Conservation (phyloP, 116 monocot genomes). For the Iris pallida region DNA sequence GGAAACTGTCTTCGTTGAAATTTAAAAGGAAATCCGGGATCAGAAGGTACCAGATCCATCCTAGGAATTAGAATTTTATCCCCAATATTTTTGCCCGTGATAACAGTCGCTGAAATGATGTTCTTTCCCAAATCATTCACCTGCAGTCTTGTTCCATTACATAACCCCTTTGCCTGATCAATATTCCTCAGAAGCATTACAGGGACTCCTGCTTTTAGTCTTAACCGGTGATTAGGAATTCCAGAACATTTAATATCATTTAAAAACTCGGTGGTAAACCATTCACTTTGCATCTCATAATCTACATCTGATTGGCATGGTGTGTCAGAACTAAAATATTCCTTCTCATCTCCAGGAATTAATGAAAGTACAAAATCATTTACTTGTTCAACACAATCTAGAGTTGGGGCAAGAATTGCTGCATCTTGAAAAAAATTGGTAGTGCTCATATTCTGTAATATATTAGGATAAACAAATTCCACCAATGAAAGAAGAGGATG, state of each 20-base stretch:
- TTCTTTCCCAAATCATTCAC: not conserved
- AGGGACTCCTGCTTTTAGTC: not conserved
- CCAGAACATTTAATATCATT: too few relatives aligned
- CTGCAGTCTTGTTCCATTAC: not conserved
- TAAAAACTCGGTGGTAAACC: not conserved
- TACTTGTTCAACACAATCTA: not conserved
- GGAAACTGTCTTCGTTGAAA: conserved; percentile 1
- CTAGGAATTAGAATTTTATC: not conserved
- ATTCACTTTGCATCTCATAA: not conserved
- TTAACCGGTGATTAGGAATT: not conserved
- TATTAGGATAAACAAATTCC: too few relatives aligned
- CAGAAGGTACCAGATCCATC: not conserved
- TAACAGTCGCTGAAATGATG: not conserved
- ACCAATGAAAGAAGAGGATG: too few relatives aligned
- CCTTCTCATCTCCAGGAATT: not conserved
- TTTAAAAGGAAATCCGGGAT: not conserved
- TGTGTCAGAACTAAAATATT: not conserved
- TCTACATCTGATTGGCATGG: not conserved
- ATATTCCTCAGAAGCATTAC: not conserved
- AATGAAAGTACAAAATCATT: not conserved
- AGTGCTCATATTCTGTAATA: too few relatives aligned
- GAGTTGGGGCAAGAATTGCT: not conserved
- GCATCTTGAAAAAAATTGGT: too few relatives aligned
- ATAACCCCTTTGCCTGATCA: not conserved
- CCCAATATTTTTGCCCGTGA: conserved; percentile 1